Evolutionary conservation across 2,329 filamentous ascomycete species (phyloP).

Genomic region (Eutypella sp.): DNA sequence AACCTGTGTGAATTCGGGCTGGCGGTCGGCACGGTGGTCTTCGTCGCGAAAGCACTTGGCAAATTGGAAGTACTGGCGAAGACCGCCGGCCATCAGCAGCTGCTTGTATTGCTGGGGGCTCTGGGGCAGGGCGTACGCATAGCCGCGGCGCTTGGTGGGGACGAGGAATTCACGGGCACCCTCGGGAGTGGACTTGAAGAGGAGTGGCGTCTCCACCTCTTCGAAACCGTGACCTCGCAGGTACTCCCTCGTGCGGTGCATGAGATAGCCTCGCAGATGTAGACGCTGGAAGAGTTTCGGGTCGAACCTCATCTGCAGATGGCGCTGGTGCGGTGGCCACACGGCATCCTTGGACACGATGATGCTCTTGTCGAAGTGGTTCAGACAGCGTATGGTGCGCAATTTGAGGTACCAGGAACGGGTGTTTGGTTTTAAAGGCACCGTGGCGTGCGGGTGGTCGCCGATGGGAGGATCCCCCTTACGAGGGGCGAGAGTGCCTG

Average conservation of each 20-base stretch:
- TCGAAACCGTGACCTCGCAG: slow-evolving; percentile 49
- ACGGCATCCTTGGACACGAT: slow-evolving; percentile 69
- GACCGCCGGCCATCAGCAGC: slow-evolving; percentile 87
- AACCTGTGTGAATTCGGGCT: slow-evolving; percentile 94
- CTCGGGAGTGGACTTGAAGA: slow-evolving; percentile 97
- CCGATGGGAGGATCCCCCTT: background rate
- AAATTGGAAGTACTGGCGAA: slow-evolving; percentile 83
- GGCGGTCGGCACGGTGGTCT: slow-evolving; percentile 83
- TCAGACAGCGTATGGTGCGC: slow-evolving; percentile 60
- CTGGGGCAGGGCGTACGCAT: slow-evolving; percentile 88
- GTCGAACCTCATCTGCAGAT: slow-evolving; percentile 81
- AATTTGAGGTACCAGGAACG: slow-evolving; percentile 54
- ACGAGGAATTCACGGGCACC: slow-evolving; percentile 93
- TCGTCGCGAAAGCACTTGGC: slow-evolving; percentile 95
- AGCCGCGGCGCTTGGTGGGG: slow-evolving; percentile 69
- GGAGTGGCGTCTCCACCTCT: slow-evolving; percentile 84
- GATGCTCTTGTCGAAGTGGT: slow-evolving; percentile 68
- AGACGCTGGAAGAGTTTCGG: slow-evolving; percentile 62
- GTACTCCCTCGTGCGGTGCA: slow-evolving; percentile 20
- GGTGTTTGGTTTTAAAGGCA: background rate
- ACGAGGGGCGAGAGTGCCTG: slow-evolving; percentile 32
- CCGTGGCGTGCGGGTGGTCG: background rate
- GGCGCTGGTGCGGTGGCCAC: slow-evolving; percentile 70
- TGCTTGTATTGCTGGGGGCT: slow-evolving; percentile 99
- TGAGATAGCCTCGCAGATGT: slow-evolving; percentile 60